Evolutionary conservation across 805 yeast genomes (phyloP), one percentile per base, ranked within the genome.

Genomic region (Saturnispora diversa): DNA sequence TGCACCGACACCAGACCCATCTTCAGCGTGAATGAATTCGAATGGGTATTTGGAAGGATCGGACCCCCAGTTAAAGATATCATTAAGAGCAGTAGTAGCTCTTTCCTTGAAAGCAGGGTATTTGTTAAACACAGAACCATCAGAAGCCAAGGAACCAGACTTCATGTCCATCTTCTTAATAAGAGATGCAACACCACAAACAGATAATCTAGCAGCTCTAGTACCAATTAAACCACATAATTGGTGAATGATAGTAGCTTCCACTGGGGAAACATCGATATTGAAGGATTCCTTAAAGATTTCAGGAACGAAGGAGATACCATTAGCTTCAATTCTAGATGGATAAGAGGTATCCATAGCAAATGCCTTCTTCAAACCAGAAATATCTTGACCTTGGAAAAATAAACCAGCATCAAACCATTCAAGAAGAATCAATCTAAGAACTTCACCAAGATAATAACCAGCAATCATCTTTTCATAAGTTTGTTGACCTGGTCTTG

Each of bases 401-500:
- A 90, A 65, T 45, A 75, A 63, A 32, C 82, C 81, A 42, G 74
- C 74, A 27, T 69, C 68, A 54, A 75, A 63, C 51, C 85, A 71
- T 50, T 88, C 97, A 19, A 86, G 55, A 55, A 90, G 66, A 39
- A 81, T 73, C 61, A 87, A 70, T 61, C 97, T 80, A 56, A 88
- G 65, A 35, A 90, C 68, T 68, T 90, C 97, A 57, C 97, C 98
- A 57, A 90, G 68, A 65, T 92, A 90, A 68, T 87, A 85, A 51
- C 98, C 98, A 29, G 95, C 84, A 55, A 90, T 85, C 96, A 90
- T 86, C 70, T 90, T 90, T 70, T 90, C 97, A 63, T 86, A 90
- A 40, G 88, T 59, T 66, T 90, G 98, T 69, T 90, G 95, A 49
- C 90, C 87, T 37, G 97, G 97, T 67, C 96, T 81, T 54, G 97